These are phyloP conservation scores for Candida palmyrensis DNA, from an alignment of 805 yeast genomes.

Conservation along the genomic window DNA sequence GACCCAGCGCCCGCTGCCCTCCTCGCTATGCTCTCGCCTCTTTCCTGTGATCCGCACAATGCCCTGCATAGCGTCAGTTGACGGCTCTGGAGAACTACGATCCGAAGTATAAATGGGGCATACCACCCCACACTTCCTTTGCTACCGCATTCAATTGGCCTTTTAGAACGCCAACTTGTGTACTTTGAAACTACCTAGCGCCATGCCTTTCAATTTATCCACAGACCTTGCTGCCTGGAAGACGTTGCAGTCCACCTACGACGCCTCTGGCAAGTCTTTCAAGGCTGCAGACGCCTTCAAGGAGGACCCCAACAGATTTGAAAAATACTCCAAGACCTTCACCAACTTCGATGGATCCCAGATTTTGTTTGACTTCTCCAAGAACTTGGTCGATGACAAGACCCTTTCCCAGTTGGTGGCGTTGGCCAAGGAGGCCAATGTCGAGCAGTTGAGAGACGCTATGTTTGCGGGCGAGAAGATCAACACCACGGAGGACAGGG, in stretches of 20 bases:
- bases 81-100: neutral
- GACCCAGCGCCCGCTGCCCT: too few species aligned
- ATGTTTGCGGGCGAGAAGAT: slow-evolving; percentile 92
- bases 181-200: neutral
- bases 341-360: slow-evolving; percentile 81
- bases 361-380: slow-evolving; percentile 91
- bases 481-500: slow-evolving; percentile 94
- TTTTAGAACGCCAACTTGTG: too few species aligned
- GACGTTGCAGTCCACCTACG: slow-evolving; percentile 65
- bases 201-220: slow-evolving; percentile 47
- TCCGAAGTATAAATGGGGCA: too few species aligned
- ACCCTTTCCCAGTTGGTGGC: slow-evolving; percentile 60
- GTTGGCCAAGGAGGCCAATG: slow-evolving; percentile 87
- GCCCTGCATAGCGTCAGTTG: neutral
- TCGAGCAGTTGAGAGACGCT: slow-evolving; percentile 80
- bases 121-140: too few species aligned
- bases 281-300: slow-evolving; percentile 75
- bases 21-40: too few species aligned
- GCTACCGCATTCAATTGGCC: too few species aligned
- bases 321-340: slow-evolving; percentile 72
- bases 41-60: too few species aligned
- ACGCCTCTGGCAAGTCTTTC: slow-evolving; percentile 63
- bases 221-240: slow-evolving; percentile 83
- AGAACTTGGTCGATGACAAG: slow-evolving; percentile 87
- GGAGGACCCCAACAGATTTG: slow-evolving; percentile 69